A percentile compares a stretch with the other conserved stretches of the same genome.
phyloP scores from a whole-genome alignment of 2,329 filamentous ascomycete genomes.

The Thielaviopsis musarum region DNA sequence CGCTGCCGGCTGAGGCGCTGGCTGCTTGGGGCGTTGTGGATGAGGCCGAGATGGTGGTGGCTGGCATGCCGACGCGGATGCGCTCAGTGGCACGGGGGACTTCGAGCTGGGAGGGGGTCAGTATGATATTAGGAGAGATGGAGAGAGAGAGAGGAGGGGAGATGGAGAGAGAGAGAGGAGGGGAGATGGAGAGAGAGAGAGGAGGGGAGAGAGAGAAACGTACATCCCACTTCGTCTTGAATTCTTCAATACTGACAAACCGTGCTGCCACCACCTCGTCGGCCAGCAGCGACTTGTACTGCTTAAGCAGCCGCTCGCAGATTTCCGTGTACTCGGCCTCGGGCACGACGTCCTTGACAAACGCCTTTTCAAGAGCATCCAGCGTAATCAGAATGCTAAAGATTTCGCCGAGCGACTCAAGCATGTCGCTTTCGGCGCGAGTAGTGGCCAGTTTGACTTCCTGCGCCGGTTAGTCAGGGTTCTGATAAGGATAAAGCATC shows the following conservation, averaged over 20 bases:
- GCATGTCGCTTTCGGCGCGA: slow-evolving; percentile 75
- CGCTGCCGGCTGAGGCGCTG: slow-evolving; percentile 27
- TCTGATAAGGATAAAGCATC: background rate
- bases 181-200: background rate
- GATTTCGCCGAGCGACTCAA: slow-evolving; percentile 90
- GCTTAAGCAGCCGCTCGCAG: slow-evolving; percentile 81
- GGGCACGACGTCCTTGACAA: slow-evolving; percentile 83
- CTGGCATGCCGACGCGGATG: slow-evolving; percentile 80
- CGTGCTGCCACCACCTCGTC: slow-evolving; percentile 81
- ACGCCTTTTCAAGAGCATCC: slow-evolving; percentile 90
- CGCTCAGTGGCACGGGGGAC: slow-evolving; percentile 87
- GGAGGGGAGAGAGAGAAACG: slow-evolving; percentile 19
- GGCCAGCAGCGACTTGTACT: slow-evolving; percentile 87
- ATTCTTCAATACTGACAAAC: slow-evolving; percentile 77
- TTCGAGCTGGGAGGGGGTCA: slow-evolving; percentile 49
- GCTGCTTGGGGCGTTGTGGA: slow-evolving; percentile 25
- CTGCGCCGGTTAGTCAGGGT: slow-evolving; percentile 26
- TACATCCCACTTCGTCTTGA: slow-evolving; percentile 86
- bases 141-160: background rate
- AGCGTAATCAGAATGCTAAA: slow-evolving; percentile 96
- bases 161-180: background rate
- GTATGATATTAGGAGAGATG: background rate
- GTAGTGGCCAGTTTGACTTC: slow-evolving; percentile 86
- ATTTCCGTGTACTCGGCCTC: slow-evolving; percentile 93
- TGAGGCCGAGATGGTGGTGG: slow-evolving; percentile 50